Conservation (phyloP, 805 yeast genomes). For the Spathaspora sp. region DNA sequence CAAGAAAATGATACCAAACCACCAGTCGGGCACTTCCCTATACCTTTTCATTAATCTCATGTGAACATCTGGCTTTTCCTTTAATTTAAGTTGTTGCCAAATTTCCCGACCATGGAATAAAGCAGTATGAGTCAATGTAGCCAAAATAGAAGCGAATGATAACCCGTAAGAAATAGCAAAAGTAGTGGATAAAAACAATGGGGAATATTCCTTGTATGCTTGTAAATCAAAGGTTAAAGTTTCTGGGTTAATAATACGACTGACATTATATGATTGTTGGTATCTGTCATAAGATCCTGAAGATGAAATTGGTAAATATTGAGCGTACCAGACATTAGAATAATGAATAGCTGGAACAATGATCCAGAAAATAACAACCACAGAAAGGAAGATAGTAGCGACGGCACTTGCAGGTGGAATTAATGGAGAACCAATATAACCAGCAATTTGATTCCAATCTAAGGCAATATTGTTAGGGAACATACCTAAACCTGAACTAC, state of each 20-base stretch:
- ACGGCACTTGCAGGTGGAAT: slow-evolving; percentile 58
- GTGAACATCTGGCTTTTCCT: slow-evolving; percentile 34
- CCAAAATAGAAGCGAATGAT: slow-evolving; percentile 57
- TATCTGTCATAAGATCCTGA: slow-evolving; percentile 49
- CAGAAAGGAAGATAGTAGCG: slow-evolving; percentile 36
- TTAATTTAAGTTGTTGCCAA: slow-evolving; percentile 19
- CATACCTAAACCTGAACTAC: slow-evolving; percentile 57
- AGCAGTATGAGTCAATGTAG: slow-evolving; percentile 55
- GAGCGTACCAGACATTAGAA: slow-evolving; percentile 56
- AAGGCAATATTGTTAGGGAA: slow-evolving; percentile 62
- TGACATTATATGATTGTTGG: slow-evolving; percentile 47
- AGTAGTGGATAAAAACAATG: slow-evolving; percentile 57
- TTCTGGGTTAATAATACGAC: slow-evolving; percentile 39
- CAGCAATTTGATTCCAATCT: slow-evolving; percentile 64
- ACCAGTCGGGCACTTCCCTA: slow-evolving; percentile 43
- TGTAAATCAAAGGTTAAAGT: slow-evolving; percentile 40
- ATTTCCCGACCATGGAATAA: slow-evolving; percentile 58
- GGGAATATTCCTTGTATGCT: slow-evolving; percentile 57
- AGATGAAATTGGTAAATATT: slow-evolving; percentile 51
- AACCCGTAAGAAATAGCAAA: slow-evolving; percentile 58
- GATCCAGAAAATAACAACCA: slow-evolving; percentile 46
- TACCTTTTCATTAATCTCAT: slow-evolving; percentile 49
- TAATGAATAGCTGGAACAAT: slow-evolving; percentile 56
- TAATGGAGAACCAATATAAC: slow-evolving; percentile 58
- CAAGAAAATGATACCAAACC: slow-evolving; percentile 32